Percentiles rank a stretch among this genome's conserved stretches.
Conservation (phyloP, 129 eudicot species). For the Escallonia rubra region DNA sequence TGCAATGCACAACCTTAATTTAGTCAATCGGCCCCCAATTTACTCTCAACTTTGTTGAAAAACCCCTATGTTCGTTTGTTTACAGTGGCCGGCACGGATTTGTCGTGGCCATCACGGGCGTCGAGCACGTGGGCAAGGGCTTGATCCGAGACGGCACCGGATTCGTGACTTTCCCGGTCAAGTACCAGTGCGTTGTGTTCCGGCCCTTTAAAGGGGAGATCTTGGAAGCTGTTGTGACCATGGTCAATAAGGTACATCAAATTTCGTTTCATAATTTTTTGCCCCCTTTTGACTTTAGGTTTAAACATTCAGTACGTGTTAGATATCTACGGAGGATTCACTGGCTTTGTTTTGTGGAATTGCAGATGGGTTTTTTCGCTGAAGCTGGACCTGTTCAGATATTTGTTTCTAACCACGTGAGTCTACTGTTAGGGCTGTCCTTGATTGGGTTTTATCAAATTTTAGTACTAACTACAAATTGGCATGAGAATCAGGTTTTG, state of each 20-base stretch:
- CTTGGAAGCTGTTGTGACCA: slow-evolving; percentile 86
- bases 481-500: not conserved
- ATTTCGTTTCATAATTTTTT: not conserved
- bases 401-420: slow-evolving; percentile 89
- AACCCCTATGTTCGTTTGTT: no score
- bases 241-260: slow-evolving; percentile 82
- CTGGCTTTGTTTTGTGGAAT: not conserved
- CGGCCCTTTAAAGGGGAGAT: slow-evolving; percentile 94
- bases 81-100: slow-evolving; percentile 14
- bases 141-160: slow-evolving; percentile 88
- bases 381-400: slow-evolving; percentile 97
- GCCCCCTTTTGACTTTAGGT: not conserved
- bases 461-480: not conserved
- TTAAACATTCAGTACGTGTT: not conserved
- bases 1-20: no score
- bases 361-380: slow-evolving; percentile 97
- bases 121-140: slow-evolving; percentile 82
- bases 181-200: slow-evolving; percentile 90
- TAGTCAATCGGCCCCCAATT: no score
- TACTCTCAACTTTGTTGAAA: no score
- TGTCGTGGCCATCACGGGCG: slow-evolving; percentile 88
- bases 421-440: slow-evolving; percentile 6
- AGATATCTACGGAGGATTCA: not conserved
- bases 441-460: not conserved
- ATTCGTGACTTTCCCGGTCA: slow-evolving; percentile 83